Conservation (phyloP, 768 basidiomycete species). For the Termitomyces sp. region DNA sequence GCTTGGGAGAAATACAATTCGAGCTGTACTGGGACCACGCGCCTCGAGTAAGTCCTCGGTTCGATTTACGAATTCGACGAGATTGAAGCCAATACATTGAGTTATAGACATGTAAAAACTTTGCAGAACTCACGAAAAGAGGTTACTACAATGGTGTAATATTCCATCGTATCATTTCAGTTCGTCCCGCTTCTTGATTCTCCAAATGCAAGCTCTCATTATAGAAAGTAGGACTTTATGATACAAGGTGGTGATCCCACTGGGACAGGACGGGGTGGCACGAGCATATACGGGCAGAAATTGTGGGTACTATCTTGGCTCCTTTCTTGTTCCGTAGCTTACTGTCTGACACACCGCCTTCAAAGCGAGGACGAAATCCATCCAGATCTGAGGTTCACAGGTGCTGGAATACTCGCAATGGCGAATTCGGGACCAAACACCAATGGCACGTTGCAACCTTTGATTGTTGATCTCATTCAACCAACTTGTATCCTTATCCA, state of each 20-base stretch:
- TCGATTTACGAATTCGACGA: conserved; percentile 2
- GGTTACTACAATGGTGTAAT: conserved; percentile 90
- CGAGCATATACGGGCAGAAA: conserved; percentile 84
- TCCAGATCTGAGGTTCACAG: conserved; percentile 88
- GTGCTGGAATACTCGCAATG: conserved; percentile 94
- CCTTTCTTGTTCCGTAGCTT: neutral
- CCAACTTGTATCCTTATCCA: conserved; percentile 21
- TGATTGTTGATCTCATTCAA: conserved; percentile 36
- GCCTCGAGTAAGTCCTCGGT: conserved; percentile 48
- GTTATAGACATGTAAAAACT: conserved; percentile 88
- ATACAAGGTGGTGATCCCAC: conserved; percentile 95
- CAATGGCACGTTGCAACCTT: conserved; percentile 59
- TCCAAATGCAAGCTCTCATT: neutral
- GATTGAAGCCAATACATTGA: conserved; percentile 15
- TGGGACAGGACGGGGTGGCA: conserved; percentile 89
- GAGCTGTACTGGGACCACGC: conserved; percentile 95
- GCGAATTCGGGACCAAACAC: conserved; percentile 97
- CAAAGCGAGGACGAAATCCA: conserved; percentile 84
- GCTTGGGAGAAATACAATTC: conserved; percentile 77
- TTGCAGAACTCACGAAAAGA: conserved; percentile 81
- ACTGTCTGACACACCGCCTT: conserved; percentile 5
- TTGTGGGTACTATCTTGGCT: conserved; percentile 48
- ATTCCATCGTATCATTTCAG: conserved; percentile 90
- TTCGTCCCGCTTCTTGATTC: conserved; percentile 25
- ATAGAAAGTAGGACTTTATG: conserved; percentile 78